Base-by-base conservation (phyloP, 2,329 filamentous ascomycete genomes). In the Paracorniculantispora psalliotae region DNA sequence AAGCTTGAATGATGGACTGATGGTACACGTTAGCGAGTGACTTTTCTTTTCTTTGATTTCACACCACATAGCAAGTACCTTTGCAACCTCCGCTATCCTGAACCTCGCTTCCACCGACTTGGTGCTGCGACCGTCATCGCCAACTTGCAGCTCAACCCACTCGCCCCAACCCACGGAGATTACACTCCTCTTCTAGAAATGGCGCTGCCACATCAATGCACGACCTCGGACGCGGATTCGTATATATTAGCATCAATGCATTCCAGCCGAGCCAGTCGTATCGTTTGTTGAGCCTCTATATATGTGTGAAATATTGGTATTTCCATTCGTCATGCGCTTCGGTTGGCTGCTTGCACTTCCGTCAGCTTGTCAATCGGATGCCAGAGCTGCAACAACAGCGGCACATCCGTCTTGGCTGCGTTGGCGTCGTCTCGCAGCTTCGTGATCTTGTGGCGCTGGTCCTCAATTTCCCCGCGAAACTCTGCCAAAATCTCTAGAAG, bases 21-120 rank as follows among this genome's bases (percentile, higher is more conserved):
- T 57, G 55, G 41, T 15, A 23, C 12, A 23, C 46, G 51, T 56
- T 60, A 60, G 53, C 46, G 3, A 52, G 35, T 17, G 28, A 62
- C 58, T 21, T 59, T 13, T 3, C 28, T 37, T 13, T 6, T n/a
- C 13, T 21, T 9, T 1, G 4, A 1, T 8, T 2, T 10, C 9
- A 6, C 33, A 47, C 51, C 9, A 37, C 4, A n/a, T 9, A 12
- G 1, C 50, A 50, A 44, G 58, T 60, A 6, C n/a, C 35, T 25
- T 5, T 10, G n/a, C 44, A 60, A 60, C 58, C 58, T 56, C 58
- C 58, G 49, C 59, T 57, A 60, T 53, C 53, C 35, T 19, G 19
- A 28, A 19, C 44, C 46, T 50, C 26, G 46, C 53, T 48, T 49
- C 25, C 37, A 6, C 25, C 25, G 17, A 25, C 44, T 2, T 17